These are phyloP conservation scores for Licmophora abbreviata DNA, from an alignment of 108 stramenopile genomes.

Conservation along the genomic window DNA sequence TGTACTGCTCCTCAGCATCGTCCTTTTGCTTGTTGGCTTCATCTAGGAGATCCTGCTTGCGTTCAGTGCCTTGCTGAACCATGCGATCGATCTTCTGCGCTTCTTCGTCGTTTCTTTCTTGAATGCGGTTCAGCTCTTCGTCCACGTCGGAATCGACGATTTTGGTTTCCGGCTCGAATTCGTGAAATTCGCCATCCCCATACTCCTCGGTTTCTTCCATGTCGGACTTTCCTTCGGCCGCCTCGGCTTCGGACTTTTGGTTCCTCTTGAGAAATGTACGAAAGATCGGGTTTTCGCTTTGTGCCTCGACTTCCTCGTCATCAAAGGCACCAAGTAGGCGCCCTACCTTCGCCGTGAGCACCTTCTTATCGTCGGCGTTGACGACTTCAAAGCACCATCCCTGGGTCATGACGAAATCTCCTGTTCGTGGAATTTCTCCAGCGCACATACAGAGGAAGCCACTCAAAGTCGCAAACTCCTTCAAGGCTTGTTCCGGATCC, in stretches of 20 bases:
- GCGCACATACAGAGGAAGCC: conserved; percentile 92
- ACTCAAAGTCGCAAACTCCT: conserved; percentile 85
- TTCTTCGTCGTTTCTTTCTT: conserved; percentile 27
- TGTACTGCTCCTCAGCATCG: too few species aligned
- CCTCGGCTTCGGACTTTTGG: conserved; percentile 12
- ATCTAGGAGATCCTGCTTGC: too few species aligned
- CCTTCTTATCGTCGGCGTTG: conserved; percentile 77
- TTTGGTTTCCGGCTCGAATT: conserved; percentile 4
- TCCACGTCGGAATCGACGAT: conserved; percentile 21
- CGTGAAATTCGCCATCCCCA: conserved; percentile 4
- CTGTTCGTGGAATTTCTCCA: conserved; percentile 88
- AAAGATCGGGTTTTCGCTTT: conserved; percentile 38
- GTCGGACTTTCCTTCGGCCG: conserved; percentile 14
- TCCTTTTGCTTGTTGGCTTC: too few species aligned
- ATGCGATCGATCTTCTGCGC: conserved; percentile 55
- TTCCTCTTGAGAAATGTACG: conserved; percentile 45
- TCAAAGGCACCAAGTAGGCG: conserved; percentile 67
- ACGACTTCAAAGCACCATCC: conserved; percentile 89
- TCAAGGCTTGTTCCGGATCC: conserved; percentile 80
- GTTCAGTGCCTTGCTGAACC: conserved; percentile 50
- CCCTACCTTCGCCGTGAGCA: conserved; percentile 69
- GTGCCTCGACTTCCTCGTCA: conserved; percentile 33
- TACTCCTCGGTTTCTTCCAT: conserved; percentile 7
- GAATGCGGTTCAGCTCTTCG: conserved; percentile 23
- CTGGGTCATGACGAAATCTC: conserved; percentile 84